A percentile compares a stretch with the other conserved stretches of the same genome.
phyloP scores from a whole-genome alignment of 805 yeast genomes.

The Zygotorulaspora sp. region DNA sequence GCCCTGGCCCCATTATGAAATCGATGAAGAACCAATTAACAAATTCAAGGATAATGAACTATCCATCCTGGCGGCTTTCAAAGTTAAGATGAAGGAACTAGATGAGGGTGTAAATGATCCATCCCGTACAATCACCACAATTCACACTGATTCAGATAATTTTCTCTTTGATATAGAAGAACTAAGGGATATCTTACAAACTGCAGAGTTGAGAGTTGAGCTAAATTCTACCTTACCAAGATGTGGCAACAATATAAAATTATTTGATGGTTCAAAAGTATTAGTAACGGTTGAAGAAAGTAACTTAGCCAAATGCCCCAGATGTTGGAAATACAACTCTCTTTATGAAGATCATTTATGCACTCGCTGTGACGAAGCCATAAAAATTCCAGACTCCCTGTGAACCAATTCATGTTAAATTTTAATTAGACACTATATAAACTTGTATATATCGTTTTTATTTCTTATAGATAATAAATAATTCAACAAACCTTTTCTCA shows the following conservation, averaged over 20 bases:
- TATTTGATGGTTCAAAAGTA: constrained; percentile 31
- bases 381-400: too few species aligned
- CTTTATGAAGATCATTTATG: constrained; percentile 53
- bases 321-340: constrained; percentile 87
- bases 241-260: constrained; percentile 12
- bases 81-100: constrained; percentile 17
- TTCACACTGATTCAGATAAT: constrained; percentile 8
- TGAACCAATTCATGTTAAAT: too few species aligned
- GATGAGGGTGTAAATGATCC: constrained; percentile 26
- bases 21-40: not conserved
- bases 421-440: constrained; percentile 6
- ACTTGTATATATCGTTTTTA: too few species aligned
- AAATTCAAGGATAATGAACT: constrained; percentile 22
- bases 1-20: constrained; percentile 11
- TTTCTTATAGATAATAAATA: too few species aligned
- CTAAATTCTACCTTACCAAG: constrained; percentile 12
- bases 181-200: constrained; percentile 55
- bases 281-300: constrained; percentile 39
- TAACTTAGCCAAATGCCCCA: constrained; percentile 64
- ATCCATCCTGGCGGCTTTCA: constrained; percentile 19
- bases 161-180: constrained; percentile 37
- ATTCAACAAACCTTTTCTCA: too few species aligned
- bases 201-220: constrained; percentile 51
- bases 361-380: constrained; percentile 51
- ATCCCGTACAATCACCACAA: constrained; percentile 31